A percentile compares a stretch with the other conserved stretches of the same genome.
Evolutionary conservation across 2,329 filamentous ascomycete genomes (phyloP).

Genomic region (Phialophora verrucosa): DNA sequence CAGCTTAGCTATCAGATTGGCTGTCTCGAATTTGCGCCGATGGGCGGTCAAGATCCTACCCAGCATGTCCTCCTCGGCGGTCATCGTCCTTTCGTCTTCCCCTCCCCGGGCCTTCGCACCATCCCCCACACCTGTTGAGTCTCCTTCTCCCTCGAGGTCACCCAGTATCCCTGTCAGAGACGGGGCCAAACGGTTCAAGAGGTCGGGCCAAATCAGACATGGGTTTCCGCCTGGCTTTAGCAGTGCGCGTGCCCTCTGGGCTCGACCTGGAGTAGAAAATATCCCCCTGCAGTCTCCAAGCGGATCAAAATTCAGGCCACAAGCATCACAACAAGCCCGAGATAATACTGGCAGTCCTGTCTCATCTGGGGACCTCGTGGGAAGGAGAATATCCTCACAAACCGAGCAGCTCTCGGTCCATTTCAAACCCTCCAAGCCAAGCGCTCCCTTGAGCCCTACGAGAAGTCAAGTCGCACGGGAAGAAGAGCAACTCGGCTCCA

Average conservation of each 20-base stretch:
- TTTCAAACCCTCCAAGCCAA: constrained; percentile 5
- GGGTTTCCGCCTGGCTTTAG: constrained; percentile 29
- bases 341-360: not conserved
- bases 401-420: constrained; percentile 10
- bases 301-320: constrained; percentile 24
- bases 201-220: constrained; percentile 30
- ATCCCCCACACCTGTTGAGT: constrained; percentile 43
- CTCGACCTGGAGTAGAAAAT: constrained; percentile 31
- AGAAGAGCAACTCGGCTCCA: not conserved
- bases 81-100: constrained; percentile 51
- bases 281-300: constrained; percentile 24
- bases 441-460: not conserved
- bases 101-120: constrained; percentile 44
- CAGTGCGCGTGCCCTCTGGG: constrained; percentile 24
- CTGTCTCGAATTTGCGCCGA: constrained; percentile 26
- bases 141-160: constrained; percentile 41
- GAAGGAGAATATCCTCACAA: not conserved
- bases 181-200: constrained; percentile 26
- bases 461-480: not conserved
- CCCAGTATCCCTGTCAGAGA: constrained; percentile 40
- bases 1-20: constrained; percentile 22
- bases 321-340: constrained; percentile 9
- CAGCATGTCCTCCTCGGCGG: constrained; percentile 41
- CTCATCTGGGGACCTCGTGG: not conserved
- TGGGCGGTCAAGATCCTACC: constrained; percentile 32